Evolutionary conservation across 106 monocot species (phyloP), one percentile per base, ranked within the genome.

Genomic region (Triglochin maritima): DNA sequence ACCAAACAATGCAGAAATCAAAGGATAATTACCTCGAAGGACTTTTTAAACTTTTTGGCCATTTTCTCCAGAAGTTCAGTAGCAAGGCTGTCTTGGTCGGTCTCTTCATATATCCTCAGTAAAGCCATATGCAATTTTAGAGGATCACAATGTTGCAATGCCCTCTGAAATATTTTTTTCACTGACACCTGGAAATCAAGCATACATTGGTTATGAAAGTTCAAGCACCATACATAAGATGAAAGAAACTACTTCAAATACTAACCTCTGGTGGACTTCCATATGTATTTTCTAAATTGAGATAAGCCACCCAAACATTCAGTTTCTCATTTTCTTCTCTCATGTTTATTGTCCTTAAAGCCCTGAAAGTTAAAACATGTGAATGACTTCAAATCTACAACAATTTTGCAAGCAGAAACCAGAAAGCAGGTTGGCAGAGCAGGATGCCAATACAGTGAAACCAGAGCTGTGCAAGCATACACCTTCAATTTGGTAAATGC

Each of bases 291-390:
- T 96, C 96, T 64, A 96, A 62, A 77, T 96, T 96, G 49, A 96
- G 81, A 71, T 88, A 96, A 16, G 96, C 96, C 2, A 86, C 85
- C 96, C 96, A 96, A 70, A 96, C 74, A 74, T 96, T 96, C 11
- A 96, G 78, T 68, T 88, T 96, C 68, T 96, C 96, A 48, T 78
- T 83, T 59, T 96, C 96, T 81, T 96, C 91, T 72, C 82, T 64
- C 44, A 86, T 65, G 60, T 72, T 91, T 69, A 96, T 91, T 44
- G 88, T 86, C 76, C 74, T 91, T 65, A 96, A 70, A 73, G 96
- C 91, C 76, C 96, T 96, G 54, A 56, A 75, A 49, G 63, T 50
- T 69, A 71, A 47, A 5, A 73, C 13, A 15, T 4, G 56, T 10
- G 4, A 57, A 59, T 2, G 9, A 6, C 2, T 6, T 2, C 29